phyloP scores from a whole-genome alignment of 805 yeast species.

The Saturnispora quitensis region DNA sequence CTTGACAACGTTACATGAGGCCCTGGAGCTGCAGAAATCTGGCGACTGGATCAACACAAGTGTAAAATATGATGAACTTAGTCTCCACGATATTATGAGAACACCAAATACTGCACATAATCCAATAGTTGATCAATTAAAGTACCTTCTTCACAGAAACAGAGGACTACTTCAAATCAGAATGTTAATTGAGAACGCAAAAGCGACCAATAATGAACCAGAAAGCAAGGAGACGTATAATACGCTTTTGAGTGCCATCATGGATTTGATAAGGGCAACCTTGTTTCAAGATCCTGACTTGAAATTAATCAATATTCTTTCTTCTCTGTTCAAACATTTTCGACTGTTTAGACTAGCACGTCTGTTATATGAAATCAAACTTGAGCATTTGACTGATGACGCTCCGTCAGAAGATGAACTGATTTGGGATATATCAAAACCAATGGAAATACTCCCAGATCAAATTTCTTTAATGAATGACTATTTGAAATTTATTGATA shows the following conservation, averaged over 20 bases:
- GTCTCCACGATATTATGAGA: constrained; percentile 57
- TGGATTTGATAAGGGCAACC: constrained; percentile 57
- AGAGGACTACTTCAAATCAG: constrained; percentile 63
- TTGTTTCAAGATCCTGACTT: constrained; percentile 62
- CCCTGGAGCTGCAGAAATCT: constrained; percentile 52
- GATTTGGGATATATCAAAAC: constrained; percentile 16
- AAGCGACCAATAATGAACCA: neutral
- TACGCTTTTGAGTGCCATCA: constrained; percentile 28
- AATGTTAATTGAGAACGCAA: constrained; percentile 1
- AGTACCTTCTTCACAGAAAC: constrained; percentile 74
- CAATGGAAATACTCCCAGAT: constrained; percentile 25
- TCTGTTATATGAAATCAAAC: constrained; percentile 49
- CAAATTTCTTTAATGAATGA: constrained; percentile 16
- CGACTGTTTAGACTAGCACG: constrained; percentile 42
- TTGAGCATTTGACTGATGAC: constrained; percentile 32
- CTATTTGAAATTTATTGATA: constrained; percentile 17
- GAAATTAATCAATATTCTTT: constrained; percentile 39
- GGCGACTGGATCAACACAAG: constrained; percentile 42
- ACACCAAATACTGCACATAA: constrained; percentile 30
- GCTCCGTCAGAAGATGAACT: constrained; percentile 15
- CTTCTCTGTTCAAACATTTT: constrained; percentile 43
- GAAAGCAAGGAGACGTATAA: constrained; percentile 10
- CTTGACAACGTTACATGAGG: constrained; percentile 61
- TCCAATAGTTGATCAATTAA: constrained; percentile 65
- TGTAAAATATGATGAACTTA: constrained; percentile 48